phyloP scores from a whole-genome alignment of 192 early-diverging fungal genomes.

The Umbelopsis sp. region DNA sequence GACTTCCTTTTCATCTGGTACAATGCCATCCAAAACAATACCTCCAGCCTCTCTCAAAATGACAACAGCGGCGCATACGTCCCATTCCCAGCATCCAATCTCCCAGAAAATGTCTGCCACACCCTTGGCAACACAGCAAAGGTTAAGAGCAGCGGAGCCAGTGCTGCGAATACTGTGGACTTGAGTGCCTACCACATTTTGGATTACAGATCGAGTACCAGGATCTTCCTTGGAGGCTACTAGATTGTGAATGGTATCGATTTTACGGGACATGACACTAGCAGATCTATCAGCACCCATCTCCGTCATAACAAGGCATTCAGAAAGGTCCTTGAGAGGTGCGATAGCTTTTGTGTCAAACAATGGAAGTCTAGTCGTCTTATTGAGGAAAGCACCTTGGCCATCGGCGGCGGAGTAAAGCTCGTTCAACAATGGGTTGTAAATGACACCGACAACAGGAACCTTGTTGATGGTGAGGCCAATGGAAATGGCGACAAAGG shows the following conservation, averaged over 20 bases:
- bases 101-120: conserved; percentile 92
- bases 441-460: conserved; percentile 88
- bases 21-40: conserved; percentile 58
- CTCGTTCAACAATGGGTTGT: conserved; percentile 88
- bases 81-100: conserved; percentile 77
- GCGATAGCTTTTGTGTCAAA: conserved; percentile 50
- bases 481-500: conserved; percentile 86
- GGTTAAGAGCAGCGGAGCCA: conserved; percentile 78
- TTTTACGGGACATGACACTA: conserved; percentile 62
- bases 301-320: conserved; percentile 82
- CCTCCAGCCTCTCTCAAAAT: conserved; percentile 89
- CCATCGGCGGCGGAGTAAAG: conserved; percentile 59
- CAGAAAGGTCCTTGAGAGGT: conserved; percentile 63
- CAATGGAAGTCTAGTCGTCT: conserved; percentile 59
- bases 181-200: conserved; percentile 36
- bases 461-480: conserved; percentile 72
- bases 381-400: conserved; percentile 67
- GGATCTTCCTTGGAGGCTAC: conserved; percentile 51
- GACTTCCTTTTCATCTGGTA: conserved; percentile 35
- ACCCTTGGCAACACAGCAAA: conserved; percentile 82
- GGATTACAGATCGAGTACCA: conserved; percentile 8
- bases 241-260: conserved; percentile 67
- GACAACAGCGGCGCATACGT: conserved; percentile 85
- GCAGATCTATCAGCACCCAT: conserved; percentile 73
- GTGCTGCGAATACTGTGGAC: conserved; percentile 75